Conservation (phyloP, 257 asterid species). For the Avicennia marina region DNA sequence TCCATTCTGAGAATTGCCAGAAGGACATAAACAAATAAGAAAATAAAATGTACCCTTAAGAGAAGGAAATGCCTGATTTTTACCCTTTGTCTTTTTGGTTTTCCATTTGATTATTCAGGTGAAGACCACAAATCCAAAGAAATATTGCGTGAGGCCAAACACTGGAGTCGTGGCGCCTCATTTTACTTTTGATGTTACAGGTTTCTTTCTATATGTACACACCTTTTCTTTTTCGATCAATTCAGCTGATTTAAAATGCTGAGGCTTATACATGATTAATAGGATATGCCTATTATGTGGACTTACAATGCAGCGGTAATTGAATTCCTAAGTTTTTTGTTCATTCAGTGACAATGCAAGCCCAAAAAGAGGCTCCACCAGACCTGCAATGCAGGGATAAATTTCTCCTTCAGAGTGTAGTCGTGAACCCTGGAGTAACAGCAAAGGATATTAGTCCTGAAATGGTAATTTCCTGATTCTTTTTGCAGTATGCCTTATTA, state of each 20-base stretch:
- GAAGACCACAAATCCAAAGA: conserved; percentile 68
- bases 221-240: background rate
- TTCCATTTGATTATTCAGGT: conserved; percentile 33
- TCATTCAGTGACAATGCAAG: conserved; percentile 70
- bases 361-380: conserved; percentile 71
- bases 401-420: conserved; percentile 72
- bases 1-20: conserved; percentile 3
- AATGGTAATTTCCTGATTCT: conserved; percentile 34
- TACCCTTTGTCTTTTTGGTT: background rate
- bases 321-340: conserved; percentile 9
- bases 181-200: conserved; percentile 43
- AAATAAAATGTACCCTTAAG: background rate
- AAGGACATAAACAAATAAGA: background rate
- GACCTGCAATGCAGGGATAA: conserved; percentile 80
- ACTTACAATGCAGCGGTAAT: background rate
- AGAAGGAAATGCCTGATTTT: conserved; percentile 7
- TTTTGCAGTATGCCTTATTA: background rate
- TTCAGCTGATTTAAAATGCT: background rate
- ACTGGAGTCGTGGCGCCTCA: conserved; percentile 57
- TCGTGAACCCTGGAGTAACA: conserved; percentile 38
- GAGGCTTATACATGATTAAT: too few species aligned
- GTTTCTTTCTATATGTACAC: conserved; percentile 13
- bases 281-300: too few species aligned
- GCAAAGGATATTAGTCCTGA: conserved; percentile 65
- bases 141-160: conserved; percentile 66